Evolutionary conservation across 148 eudicot genomes (phyloP).

Genomic region (Camellia japonica): DNA sequence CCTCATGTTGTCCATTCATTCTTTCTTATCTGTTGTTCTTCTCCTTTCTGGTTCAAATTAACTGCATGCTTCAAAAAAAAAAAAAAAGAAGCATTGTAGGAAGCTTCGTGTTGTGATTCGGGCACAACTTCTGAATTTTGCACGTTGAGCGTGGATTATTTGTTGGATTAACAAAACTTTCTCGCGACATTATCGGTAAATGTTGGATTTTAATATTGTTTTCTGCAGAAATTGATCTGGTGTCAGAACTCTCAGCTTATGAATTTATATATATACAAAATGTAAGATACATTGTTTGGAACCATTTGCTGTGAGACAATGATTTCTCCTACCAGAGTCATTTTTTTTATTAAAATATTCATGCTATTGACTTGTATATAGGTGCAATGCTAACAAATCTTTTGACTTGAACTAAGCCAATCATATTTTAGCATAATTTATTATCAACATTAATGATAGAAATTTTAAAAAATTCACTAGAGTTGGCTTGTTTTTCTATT

Average conservation of each 20-base stretch:
- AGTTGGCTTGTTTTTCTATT: neutral
- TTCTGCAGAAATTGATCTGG: slow-evolving; percentile 7
- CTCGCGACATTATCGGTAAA: neutral
- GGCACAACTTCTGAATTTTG: neutral
- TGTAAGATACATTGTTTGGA: too few relatives aligned
- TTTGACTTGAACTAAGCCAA: neutral
- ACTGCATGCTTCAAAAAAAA: neutral
- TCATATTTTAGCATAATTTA: neutral
- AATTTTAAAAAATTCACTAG: neutral
- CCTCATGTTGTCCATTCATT: neutral
- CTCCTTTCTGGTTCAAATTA: neutral
- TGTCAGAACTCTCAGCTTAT: slow-evolving; percentile 6
- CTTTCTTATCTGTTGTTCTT: neutral
- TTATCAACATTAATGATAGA: neutral
- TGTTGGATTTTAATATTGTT: slow-evolving; percentile 11
- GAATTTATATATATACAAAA: too few relatives aligned
- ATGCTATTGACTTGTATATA: neutral
- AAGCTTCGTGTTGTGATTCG: slow-evolving; percentile 11
- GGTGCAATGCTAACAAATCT: neutral
- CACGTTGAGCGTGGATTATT: neutral
- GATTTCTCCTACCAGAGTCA: slow-evolving; percentile 4
- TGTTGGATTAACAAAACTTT: neutral
- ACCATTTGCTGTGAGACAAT: slow-evolving; percentile 3
- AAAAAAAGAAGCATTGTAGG: neutral
- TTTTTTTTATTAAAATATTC: neutral